Evolutionary conservation across 2,329 filamentous ascomycete species (phyloP).

Genomic region (Penicillium sp.): DNA sequence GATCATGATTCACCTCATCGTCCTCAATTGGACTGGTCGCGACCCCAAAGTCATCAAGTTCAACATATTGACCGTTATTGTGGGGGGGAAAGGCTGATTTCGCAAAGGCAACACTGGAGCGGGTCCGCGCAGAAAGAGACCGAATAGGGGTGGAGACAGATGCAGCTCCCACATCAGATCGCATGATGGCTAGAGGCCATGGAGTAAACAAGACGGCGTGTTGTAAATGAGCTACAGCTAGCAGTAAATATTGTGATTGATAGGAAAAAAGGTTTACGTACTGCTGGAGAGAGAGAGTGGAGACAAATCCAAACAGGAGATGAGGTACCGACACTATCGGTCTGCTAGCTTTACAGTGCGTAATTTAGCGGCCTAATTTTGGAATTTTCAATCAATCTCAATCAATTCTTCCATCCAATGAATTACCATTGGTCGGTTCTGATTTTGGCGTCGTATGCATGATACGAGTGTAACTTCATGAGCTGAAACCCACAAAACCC

Average conservation of each 20-base stretch:
- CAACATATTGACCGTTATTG: conserved; percentile 10
- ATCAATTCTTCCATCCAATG: not conserved
- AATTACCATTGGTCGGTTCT: not conserved
- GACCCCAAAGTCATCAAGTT: conserved; percentile 10
- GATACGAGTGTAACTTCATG: not conserved
- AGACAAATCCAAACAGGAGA: conserved; percentile 1
- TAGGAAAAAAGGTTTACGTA: conserved; percentile 2
- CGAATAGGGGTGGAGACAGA: conserved; percentile 5
- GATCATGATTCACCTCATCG: not conserved
- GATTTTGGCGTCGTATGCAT: not conserved
- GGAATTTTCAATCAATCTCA: conserved; percentile 1
- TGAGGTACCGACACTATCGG: conserved; percentile 5
- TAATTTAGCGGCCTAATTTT: not conserved
- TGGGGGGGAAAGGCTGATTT: conserved; percentile 10
- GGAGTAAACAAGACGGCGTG: not conserved
- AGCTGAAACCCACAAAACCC: not conserved
- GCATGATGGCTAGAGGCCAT: conserved; percentile 9
- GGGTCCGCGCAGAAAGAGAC: conserved; percentile 1
- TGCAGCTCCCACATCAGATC: conserved; percentile 6
- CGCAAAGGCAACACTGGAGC: conserved; percentile 4
- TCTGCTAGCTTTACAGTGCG: not conserved
- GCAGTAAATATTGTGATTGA: conserved; percentile 1
- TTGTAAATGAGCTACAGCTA: not conserved
- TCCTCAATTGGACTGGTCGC: not conserved
- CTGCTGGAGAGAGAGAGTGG: not conserved